These are phyloP conservation scores for Eucalyptus coolabah DNA, from an alignment of 345 rosid species.

Conservation along the genomic window DNA sequence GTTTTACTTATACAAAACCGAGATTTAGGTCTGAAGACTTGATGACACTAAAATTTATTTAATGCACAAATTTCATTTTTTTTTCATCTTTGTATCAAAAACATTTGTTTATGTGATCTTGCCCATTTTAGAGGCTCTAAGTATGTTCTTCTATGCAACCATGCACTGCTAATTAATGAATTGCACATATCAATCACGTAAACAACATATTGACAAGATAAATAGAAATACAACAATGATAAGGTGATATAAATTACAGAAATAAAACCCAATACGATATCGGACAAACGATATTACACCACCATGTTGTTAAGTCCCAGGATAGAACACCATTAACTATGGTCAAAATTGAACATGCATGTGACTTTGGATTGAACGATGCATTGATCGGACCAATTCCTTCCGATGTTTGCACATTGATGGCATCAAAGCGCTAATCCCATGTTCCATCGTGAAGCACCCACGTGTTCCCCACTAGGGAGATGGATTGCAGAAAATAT, in stretches of 20 bases:
- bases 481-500: neutral
- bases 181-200: neutral
- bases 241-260: neutral
- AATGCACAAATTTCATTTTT: too few relatives aligned
- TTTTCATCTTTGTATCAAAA: too few relatives aligned
- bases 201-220: neutral
- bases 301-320: fast-evolving
- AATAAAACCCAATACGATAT: neutral
- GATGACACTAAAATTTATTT: too few relatives aligned
- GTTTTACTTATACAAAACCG: too few relatives aligned
- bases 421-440: neutral
- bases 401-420: neutral
- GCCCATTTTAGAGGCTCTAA: too few relatives aligned
- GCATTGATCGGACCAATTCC: neutral
- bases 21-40: too few relatives aligned
- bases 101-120: too few relatives aligned
- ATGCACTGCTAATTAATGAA: neutral
- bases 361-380: neutral
- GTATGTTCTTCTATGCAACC: neutral
- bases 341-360: neutral
- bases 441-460: neutral
- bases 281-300: neutral
- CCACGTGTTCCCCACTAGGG: neutral
- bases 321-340: neutral
- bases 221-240: neutral